phyloP scores from a whole-genome alignment of 2,329 filamentous ascomycete genomes.

The Aureobasidium uvarum region DNA sequence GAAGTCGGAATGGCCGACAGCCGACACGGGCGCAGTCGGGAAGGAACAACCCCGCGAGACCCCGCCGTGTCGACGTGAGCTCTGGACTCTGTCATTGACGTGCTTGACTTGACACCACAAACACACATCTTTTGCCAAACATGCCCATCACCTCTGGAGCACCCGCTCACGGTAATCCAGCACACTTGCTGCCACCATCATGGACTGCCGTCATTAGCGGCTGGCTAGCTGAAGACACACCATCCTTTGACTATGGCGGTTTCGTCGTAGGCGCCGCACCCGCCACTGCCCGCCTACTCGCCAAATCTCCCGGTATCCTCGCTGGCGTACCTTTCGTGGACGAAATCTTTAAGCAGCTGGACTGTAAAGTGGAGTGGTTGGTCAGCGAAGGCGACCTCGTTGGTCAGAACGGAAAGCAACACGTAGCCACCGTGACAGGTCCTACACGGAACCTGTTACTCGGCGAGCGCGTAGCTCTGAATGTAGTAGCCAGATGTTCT shows the following conservation, averaged over 20 bases:
- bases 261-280: conserved; percentile 81
- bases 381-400: conserved; percentile 70
- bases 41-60: not conserved
- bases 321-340: conserved; percentile 94
- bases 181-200: conserved; percentile 76
- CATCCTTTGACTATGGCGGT: conserved; percentile 94
- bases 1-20: not conserved
- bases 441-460: conserved; percentile 80
- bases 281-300: conserved; percentile 53
- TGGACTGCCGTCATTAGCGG: conserved; percentile 77
- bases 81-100: conserved; percentile 18
- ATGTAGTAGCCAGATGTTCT: conserved; percentile 85
- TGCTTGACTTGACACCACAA: not conserved
- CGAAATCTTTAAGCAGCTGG: conserved; percentile 86
- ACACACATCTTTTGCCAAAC: not conserved
- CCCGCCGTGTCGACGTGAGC: conserved; percentile 5
- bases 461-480: conserved; percentile 91
- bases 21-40: not conserved
- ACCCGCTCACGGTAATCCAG: conserved; percentile 57
- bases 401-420: conserved; percentile 57
- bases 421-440: conserved; percentile 78
- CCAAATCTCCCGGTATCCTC: conserved; percentile 69
- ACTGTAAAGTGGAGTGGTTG: conserved; percentile 88
- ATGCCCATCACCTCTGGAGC: conserved; percentile 52
- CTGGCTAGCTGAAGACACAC: conserved; percentile 96